phyloP scores from a whole-genome alignment of 2,329 filamentous ascomycete genomes.

The Neofusicoccum ribis region DNA sequence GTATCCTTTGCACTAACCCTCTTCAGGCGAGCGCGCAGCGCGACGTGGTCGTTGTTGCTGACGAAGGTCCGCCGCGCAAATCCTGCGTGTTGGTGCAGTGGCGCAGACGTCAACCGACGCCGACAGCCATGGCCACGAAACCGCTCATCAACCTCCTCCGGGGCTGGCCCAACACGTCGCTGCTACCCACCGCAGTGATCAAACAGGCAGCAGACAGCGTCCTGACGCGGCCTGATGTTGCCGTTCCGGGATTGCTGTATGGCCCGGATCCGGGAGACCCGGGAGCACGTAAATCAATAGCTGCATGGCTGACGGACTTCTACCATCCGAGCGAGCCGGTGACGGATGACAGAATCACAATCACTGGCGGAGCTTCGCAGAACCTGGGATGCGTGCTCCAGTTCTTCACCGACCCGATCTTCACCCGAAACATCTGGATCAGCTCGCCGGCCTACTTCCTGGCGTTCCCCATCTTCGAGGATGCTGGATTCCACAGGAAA shows the following conservation, averaged over 20 bases:
- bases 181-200: slow-evolving; percentile 67
- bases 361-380: slow-evolving; percentile 84
- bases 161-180: slow-evolving; percentile 65
- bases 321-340: slow-evolving; percentile 54
- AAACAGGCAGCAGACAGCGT: slow-evolving; percentile 60
- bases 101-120: slow-evolving; percentile 4
- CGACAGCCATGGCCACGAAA: slow-evolving; percentile 1
- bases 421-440: slow-evolving; percentile 76
- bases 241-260: slow-evolving; percentile 70
- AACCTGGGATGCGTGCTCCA: slow-evolving; percentile 75
- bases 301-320: slow-evolving; percentile 67
- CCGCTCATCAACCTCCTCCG: slow-evolving; percentile 63
- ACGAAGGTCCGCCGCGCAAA: slow-evolving; percentile 6
- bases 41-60: neutral
- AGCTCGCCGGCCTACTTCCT: slow-evolving; percentile 81
- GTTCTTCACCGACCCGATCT: slow-evolving; percentile 76
- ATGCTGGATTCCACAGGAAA: slow-evolving; percentile 69
- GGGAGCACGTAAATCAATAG: slow-evolving; percentile 67
- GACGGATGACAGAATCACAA: slow-evolving; percentile 64
- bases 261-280: slow-evolving; percentile 74
- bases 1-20: too few relatives aligned
- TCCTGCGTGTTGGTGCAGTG: neutral
- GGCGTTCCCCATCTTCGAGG: slow-evolving; percentile 82
- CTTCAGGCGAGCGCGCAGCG: neutral
- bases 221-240: slow-evolving; percentile 61